Conservation (phyloP, 2,329 filamentous ascomycete genomes). For the Pseudodiploospora longispora region DNA sequence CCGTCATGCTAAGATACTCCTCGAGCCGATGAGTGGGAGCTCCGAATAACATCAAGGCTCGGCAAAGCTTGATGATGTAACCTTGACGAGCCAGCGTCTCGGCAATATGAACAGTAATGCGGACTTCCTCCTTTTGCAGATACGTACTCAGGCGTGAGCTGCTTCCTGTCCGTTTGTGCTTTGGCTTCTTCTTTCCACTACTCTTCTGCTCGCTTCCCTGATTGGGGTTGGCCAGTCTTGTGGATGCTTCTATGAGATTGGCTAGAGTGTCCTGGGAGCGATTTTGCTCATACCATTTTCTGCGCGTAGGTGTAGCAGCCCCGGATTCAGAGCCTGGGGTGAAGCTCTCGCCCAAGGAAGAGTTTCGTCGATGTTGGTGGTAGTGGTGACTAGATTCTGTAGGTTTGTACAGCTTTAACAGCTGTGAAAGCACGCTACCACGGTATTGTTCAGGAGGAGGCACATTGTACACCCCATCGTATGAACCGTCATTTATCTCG, state of each 20-base stretch:
- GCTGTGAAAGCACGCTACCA: constrained; percentile 36
- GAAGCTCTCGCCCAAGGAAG: constrained; percentile 18
- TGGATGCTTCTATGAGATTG: constrained; percentile 39
- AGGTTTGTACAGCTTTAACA: constrained; percentile 38
- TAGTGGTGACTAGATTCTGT: constrained; percentile 17
- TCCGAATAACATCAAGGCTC: constrained; percentile 77
- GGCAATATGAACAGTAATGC: constrained; percentile 46
- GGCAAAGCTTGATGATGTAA: constrained; percentile 77
- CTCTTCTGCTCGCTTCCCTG: constrained; percentile 11
- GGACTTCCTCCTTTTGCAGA: constrained; percentile 35
- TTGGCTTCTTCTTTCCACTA: constrained; percentile 24
- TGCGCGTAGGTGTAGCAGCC: constrained; percentile 32
- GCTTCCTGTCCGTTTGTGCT: constrained; percentile 29
- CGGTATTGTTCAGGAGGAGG: constrained; percentile 34
- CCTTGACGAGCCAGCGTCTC: constrained; percentile 68
- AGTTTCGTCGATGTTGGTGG: constrained; percentile 17
- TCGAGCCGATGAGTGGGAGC: constrained; percentile 86
- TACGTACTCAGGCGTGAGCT: constrained; percentile 28
- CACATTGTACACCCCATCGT: constrained; percentile 33
- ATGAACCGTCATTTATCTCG: constrained; percentile 30
- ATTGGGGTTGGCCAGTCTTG: constrained; percentile 15
- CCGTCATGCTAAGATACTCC: constrained; percentile 81
- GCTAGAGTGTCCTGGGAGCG: constrained; percentile 38
- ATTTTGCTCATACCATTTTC: constrained; percentile 42
- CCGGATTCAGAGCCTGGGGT: constrained; percentile 30